A percentile compares a stretch with the other conserved stretches of the same genome.
These are phyloP conservation scores for Sporothrix curviconia DNA, from an alignment of 2,329 filamentous ascomycete genomes.

Conservation along the genomic window DNA sequence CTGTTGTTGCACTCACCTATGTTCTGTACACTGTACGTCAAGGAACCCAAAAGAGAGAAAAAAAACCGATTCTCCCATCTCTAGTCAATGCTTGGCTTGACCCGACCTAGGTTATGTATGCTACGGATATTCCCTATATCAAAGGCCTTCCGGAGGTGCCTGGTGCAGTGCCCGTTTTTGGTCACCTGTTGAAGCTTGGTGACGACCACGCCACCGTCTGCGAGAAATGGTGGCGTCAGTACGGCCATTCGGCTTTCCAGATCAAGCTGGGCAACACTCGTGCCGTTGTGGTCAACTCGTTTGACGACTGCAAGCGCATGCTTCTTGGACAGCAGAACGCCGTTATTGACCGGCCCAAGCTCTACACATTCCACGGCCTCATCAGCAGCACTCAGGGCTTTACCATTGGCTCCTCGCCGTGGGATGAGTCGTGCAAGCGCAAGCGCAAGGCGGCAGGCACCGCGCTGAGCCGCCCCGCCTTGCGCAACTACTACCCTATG, in stretches of 20 bases:
- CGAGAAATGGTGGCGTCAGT: slow-evolving; percentile 52
- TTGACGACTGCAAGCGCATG: slow-evolving; percentile 64
- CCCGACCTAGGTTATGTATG: slow-evolving; percentile 26
- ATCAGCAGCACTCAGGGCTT: slow-evolving; percentile 72
- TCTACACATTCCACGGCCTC: slow-evolving; percentile 77
- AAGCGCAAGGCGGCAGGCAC: slow-evolving; percentile 73
- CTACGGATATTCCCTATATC: slow-evolving; percentile 53
- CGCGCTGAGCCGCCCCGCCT: slow-evolving; percentile 61
- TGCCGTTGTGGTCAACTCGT: slow-evolving; percentile 73
- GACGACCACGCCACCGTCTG: slow-evolving; percentile 49
- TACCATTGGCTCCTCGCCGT: slow-evolving; percentile 77
- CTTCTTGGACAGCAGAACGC: slow-evolving; percentile 76
- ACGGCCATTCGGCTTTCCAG: slow-evolving; percentile 56
- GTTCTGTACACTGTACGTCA: slow-evolving; percentile 14
- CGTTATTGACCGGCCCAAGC: slow-evolving; percentile 68
- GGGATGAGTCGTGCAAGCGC: slow-evolving; percentile 74
- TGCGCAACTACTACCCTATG: slow-evolving; percentile 75
- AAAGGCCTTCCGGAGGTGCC: slow-evolving; percentile 56
- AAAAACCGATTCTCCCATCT: no score
- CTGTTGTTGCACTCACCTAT: slow-evolving; percentile 10
- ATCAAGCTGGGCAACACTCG: slow-evolving; percentile 63
- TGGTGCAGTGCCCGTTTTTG: slow-evolving; percentile 52
- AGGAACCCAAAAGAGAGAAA: no score
- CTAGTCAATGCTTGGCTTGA: no score
- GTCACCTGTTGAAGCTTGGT: slow-evolving; percentile 56